Conservation (phyloP, 2,329 filamentous ascomycete genomes). For the Fusarium ramigenum region DNA sequence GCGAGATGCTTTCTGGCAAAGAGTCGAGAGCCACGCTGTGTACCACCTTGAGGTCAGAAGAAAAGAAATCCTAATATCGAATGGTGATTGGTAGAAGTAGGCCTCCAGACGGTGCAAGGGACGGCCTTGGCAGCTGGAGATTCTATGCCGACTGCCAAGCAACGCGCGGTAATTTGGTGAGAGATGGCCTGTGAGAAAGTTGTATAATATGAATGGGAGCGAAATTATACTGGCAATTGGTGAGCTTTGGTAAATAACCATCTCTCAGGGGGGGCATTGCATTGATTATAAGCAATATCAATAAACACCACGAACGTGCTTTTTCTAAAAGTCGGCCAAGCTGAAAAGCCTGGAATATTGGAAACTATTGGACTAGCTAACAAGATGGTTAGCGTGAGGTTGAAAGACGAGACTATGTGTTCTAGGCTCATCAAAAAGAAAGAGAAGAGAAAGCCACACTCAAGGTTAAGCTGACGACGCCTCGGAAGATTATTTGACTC, state of each 20-base stretch:
- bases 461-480: neutral
- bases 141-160: neutral
- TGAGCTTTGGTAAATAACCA: neutral
- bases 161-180: neutral
- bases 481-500: neutral
- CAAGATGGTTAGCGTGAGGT: neutral
- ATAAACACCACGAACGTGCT: neutral
- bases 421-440: neutral
- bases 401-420: neutral
- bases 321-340: neutral
- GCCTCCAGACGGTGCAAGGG: neutral
- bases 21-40: neutral
- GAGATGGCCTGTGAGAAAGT: neutral
- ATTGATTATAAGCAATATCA: neutral
- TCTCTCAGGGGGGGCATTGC: neutral
- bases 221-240: neutral
- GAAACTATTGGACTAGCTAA: slow-evolving; percentile 3
- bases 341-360: neutral
- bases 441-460: neutral
- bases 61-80: neutral
- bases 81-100: neutral
- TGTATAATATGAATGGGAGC: neutral
- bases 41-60: neutral
- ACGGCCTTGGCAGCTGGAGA: neutral
- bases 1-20: neutral